These are phyloP conservation scores for Syncephalastrum racemosum DNA, from an alignment of 371 early-diverging fungal genomes.

Conservation along the genomic window DNA sequence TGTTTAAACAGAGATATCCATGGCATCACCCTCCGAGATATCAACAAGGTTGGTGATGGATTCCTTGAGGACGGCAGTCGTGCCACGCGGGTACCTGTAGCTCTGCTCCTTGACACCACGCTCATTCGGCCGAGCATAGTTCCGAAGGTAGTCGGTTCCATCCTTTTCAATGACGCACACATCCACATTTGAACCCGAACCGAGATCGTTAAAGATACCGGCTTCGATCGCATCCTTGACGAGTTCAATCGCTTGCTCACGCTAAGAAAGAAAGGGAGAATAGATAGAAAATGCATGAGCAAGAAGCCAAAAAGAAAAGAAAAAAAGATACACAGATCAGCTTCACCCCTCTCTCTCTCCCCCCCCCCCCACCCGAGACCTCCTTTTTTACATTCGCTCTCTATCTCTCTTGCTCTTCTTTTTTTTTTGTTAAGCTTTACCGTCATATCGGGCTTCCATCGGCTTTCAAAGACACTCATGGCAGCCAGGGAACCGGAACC, in stretches of 20 bases:
- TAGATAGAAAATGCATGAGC: not conserved
- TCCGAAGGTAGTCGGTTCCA: conserved; percentile 81
- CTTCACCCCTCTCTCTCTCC: too few species aligned
- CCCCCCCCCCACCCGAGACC: too few species aligned
- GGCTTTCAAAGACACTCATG: conserved; percentile 94
- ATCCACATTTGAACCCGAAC: conserved; percentile 99
- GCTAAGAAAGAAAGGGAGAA: conserved; percentile 43
- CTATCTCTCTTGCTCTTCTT: not conserved
- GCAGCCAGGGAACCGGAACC: conserved; percentile 98
- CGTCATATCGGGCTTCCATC: conserved; percentile 84
- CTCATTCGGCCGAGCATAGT: conserved; percentile 88
- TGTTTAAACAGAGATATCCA: conserved; percentile 48
- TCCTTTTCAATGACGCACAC: conserved; percentile 88
- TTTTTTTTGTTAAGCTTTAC: conserved; percentile 38
- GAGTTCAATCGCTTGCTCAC: conserved; percentile 92
- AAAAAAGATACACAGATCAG: too few species aligned
- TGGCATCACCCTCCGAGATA: conserved; percentile 49
- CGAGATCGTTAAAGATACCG: conserved; percentile 99
- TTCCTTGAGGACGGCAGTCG: conserved; percentile 50
- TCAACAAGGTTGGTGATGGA: conserved; percentile 38
- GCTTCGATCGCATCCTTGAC: conserved; percentile 97
- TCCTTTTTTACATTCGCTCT: not conserved
- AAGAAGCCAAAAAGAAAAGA: conserved; percentile 2
- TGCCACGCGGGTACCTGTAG: conserved; percentile 60
- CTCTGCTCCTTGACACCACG: conserved; percentile 83